These are phyloP conservation scores for Saturnispora saitoi DNA, from an alignment of 805 yeast species.

Conservation along the genomic window DNA sequence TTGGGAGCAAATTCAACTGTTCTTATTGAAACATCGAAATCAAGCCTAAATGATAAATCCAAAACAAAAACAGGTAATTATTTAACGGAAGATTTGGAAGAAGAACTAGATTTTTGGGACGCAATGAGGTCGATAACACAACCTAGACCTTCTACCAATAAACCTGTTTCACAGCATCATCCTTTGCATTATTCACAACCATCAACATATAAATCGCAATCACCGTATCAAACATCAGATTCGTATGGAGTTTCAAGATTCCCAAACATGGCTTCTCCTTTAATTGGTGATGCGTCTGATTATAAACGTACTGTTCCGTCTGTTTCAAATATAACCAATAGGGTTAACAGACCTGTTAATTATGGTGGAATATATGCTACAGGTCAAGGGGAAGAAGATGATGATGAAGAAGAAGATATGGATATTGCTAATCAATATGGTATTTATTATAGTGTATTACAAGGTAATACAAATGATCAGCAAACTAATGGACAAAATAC, in stretches of 20 bases:
- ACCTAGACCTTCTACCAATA: conserved; percentile 21
- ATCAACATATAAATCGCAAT: conserved; percentile 15
- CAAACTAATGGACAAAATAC: conserved; percentile 3
- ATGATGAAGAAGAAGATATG: conserved; percentile 27
- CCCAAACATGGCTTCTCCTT: conserved; percentile 14
- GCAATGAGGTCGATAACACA: conserved; percentile 51
- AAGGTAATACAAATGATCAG: conserved; percentile 5
- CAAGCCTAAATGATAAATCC: conserved; percentile 1
- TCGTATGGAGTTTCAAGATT: conserved; percentile 15
- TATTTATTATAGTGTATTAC: conserved; percentile 26
- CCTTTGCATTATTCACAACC: conserved; percentile 37
- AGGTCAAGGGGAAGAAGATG: conserved; percentile 14
- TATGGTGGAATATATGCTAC: conserved; percentile 11
- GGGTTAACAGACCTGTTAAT: conserved; percentile 2
- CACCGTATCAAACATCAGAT: conserved; percentile 16
- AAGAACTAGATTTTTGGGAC: conserved; percentile 66
- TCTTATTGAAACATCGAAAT: background rate
- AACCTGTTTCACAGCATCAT: conserved; percentile 48
- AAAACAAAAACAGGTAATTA: conserved; percentile 10
- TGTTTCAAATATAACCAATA: conserved; percentile 8
- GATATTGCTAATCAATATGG: conserved; percentile 29
- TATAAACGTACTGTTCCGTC: conserved; percentile 6
- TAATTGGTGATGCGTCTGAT: conserved; percentile 3
- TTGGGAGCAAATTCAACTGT: background rate
- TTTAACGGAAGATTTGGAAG: conserved; percentile 45